Evolutionary conservation across 2,329 filamentous ascomycete genomes (phyloP).

Genomic region (Hypoxylon rubiginosum): DNA sequence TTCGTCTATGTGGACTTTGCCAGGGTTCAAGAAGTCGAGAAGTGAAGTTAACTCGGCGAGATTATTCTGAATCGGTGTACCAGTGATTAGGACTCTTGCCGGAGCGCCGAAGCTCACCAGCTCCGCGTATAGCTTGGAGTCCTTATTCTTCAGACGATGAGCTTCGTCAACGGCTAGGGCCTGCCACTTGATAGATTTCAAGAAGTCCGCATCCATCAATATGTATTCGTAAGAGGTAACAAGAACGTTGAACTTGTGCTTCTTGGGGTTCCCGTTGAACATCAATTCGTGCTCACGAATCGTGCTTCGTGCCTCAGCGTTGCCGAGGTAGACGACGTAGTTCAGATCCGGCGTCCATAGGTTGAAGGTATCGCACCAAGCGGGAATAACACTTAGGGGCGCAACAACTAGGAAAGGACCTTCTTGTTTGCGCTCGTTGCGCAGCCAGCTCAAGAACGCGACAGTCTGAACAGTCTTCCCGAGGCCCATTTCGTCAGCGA

Average conservation of each 20-base stretch:
- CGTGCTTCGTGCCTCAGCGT: conserved; percentile 84
- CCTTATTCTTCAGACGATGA: conserved; percentile 94
- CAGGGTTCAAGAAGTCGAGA: conserved; percentile 97
- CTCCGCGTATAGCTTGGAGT: conserved; percentile 91
- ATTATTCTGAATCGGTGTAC: conserved; percentile 97
- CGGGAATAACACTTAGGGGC: conserved; percentile 94
- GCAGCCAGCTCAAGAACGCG: conserved; percentile 96
- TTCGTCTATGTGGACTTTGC: conserved; percentile 89
- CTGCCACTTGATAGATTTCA: conserved; percentile 96
- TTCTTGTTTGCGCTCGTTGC: conserved; percentile 88
- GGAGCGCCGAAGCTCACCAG: conserved; percentile 89
- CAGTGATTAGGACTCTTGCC: conserved; percentile 92
- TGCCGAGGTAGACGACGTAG: conserved; percentile 96
- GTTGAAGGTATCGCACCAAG: conserved; percentile 98
- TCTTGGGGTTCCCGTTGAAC: conserved; percentile 85
- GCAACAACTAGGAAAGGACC: conserved; percentile 98
- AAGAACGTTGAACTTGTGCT: conserved; percentile 96
- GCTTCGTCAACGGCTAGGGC: conserved; percentile 97
- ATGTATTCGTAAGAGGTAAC: conserved; percentile 99
- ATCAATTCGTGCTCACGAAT: conserved; percentile 93
- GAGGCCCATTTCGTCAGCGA: conserved; percentile 98
- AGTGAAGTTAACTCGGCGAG: conserved; percentile 91
- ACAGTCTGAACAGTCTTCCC: conserved; percentile 99
- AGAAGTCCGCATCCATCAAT: conserved; percentile 83
- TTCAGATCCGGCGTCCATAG: conserved; percentile 96